phyloP scores from a whole-genome alignment of 2,329 filamentous ascomycete genomes.

The Colletotrichum sojae region DNA sequence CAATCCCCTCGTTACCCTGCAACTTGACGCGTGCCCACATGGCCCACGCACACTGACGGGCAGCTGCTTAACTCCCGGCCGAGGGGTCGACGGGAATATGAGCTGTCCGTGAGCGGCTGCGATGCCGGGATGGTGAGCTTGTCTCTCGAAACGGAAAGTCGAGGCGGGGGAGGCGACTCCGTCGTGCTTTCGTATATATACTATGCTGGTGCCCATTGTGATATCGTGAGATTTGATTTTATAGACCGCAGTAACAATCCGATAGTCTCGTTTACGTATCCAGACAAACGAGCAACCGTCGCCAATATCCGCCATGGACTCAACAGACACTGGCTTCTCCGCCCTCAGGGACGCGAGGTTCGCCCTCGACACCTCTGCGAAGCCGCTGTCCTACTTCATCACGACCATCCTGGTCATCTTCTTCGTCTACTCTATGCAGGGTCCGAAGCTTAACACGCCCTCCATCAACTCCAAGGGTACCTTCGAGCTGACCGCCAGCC shows the following conservation, averaged over 20 bases:
- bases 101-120: background rate
- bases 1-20: background rate
- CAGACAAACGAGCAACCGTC: no score
- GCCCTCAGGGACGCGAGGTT: background rate
- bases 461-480: constrained; percentile 17
- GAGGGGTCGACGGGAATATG: background rate
- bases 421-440: constrained; percentile 23
- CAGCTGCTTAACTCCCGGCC: background rate
- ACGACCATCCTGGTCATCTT: constrained; percentile 18
- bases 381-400: constrained; percentile 26
- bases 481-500: constrained; percentile 24
- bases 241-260: background rate
- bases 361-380: constrained; percentile 15
- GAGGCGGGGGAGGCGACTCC: background rate
- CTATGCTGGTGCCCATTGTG: background rate
- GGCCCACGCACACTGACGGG: background rate
- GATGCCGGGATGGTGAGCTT: background rate
- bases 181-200: background rate
- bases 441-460: constrained; percentile 20
- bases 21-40: background rate
- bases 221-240: background rate
- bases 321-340: background rate
- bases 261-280: no score
- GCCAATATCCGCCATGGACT: constrained; percentile 2
- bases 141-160: background rate